Evolutionary conservation across 2,329 filamentous ascomycete genomes (phyloP).

Genomic region (Colletotrichum sp.): DNA sequence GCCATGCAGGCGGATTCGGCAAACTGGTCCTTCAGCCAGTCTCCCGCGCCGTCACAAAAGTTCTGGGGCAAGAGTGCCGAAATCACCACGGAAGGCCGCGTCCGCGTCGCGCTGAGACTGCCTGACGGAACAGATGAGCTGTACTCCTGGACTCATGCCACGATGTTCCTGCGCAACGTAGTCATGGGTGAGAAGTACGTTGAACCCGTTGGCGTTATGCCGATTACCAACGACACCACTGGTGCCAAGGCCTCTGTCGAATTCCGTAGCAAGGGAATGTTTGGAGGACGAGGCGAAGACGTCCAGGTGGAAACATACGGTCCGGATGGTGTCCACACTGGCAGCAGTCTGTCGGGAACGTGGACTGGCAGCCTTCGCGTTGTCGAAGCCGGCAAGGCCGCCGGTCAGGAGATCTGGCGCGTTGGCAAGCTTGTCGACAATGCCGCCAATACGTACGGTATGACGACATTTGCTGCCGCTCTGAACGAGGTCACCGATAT

Average conservation of each 20-base stretch:
- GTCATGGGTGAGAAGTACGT: constrained; percentile 99
- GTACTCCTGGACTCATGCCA: constrained; percentile 89
- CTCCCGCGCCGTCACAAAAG: constrained; percentile 88
- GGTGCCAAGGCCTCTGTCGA: constrained; percentile 85
- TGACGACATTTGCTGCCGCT: constrained; percentile 83
- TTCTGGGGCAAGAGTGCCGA: constrained; percentile 99
- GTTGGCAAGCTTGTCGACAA: constrained; percentile 81
- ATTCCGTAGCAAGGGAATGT: constrained; percentile 97
- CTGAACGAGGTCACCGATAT: constrained; percentile 88
- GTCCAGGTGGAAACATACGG: constrained; percentile 78
- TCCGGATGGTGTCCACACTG: constrained; percentile 66
- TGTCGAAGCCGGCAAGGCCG: constrained; percentile 64
- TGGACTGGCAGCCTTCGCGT: constrained; percentile 81
- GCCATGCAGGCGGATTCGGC: constrained; percentile 91
- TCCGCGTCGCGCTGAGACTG: constrained; percentile 74
- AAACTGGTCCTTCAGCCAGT: constrained; percentile 86
- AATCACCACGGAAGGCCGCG: constrained; percentile 88
- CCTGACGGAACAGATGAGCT: constrained; percentile 74
- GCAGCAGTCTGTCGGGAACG: constrained; percentile 76
- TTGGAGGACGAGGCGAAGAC: constrained; percentile 92
- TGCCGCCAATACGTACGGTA: constrained; percentile 80
- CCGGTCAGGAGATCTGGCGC: constrained; percentile 77
- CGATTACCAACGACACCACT: constrained; percentile 81
- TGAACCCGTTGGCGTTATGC: constrained; percentile 91
- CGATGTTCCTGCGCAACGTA: constrained; percentile 91